Evolutionary conservation across 1,284 basidiomycete species (phyloP).

Genomic region (Austroboletus rostrupii): DNA sequence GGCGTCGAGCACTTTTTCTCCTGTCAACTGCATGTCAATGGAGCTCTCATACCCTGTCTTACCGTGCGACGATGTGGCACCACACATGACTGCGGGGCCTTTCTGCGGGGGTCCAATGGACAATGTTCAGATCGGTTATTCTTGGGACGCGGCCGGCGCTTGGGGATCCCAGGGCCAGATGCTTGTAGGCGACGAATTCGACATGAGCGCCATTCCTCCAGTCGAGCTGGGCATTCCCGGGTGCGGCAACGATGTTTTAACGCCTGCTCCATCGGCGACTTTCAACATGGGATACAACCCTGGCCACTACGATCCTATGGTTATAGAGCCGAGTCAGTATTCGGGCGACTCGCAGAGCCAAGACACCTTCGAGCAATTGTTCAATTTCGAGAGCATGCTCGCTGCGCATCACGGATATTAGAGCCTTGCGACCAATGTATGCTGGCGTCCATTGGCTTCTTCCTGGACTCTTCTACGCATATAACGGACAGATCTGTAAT

Average conservation of each 20-base stretch:
- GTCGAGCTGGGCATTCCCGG: constrained; percentile 42
- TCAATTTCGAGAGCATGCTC: constrained; percentile 33
- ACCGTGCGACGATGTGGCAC: constrained; percentile 15
- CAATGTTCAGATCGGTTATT: constrained; percentile 30
- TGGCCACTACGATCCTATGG: constrained; percentile 24
- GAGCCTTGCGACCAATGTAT: constrained; percentile 30
- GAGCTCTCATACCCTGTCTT: constrained; percentile 21
- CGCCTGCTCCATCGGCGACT: constrained; percentile 5
- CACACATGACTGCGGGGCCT: constrained; percentile 10
- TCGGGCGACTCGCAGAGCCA: constrained; percentile 24
- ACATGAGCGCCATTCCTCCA: constrained; percentile 42
- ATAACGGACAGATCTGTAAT: constrained; percentile 28
- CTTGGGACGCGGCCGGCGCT: constrained; percentile 31
- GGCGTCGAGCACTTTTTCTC: constrained; percentile 25
- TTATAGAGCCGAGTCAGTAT: constrained; percentile 27
- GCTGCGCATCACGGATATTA: constrained; percentile 31
- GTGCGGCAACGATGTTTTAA: constrained; percentile 24
- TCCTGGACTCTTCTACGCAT: constrained; percentile 25
- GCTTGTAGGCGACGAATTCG: constrained; percentile 45
- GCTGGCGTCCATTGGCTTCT: constrained; percentile 34
- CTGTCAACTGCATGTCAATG: constrained; percentile 14
- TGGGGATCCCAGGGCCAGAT: constrained; percentile 34
- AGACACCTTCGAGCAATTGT: constrained; percentile 31
- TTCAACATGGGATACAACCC: constrained; percentile 22
- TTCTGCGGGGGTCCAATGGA: constrained; percentile 23